Conservation (phyloP, 2,329 filamentous ascomycete genomes). For the Colletotrichum sp. region DNA sequence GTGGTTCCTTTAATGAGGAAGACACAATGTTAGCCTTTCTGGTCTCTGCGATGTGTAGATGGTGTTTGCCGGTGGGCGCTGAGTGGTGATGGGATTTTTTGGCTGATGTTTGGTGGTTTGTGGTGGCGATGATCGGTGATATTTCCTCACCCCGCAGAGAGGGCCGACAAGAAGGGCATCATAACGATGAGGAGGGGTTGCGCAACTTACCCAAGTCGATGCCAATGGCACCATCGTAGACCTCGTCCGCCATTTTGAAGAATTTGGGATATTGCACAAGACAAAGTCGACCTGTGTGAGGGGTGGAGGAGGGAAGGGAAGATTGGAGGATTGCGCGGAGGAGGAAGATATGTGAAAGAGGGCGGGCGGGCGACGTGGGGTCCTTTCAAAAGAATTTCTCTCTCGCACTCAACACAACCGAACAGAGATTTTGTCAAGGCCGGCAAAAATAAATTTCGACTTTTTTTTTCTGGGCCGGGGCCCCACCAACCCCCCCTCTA, state of each 20-base stretch:
- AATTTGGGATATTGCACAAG: slow-evolving; percentile 21
- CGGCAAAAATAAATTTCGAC: slow-evolving; percentile 23
- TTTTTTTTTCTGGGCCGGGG: slow-evolving; percentile 21
- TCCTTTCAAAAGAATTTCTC: slow-evolving; percentile 24
- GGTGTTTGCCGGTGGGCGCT: background rate
- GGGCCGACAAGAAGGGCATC: slow-evolving; percentile 19
- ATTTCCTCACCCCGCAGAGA: background rate
- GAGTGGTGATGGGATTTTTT: background rate
- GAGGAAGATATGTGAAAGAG: slow-evolving; percentile 20
- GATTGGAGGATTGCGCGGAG: slow-evolving; percentile 20
- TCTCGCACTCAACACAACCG: slow-evolving; percentile 11
- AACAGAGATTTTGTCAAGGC: slow-evolving; percentile 20
- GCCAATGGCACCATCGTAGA: slow-evolving; percentile 99
- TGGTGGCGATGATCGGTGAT: slow-evolving; percentile 12
- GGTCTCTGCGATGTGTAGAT: background rate
- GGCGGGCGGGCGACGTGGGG: slow-evolving; percentile 20
- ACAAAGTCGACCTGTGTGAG: slow-evolving; percentile 24
- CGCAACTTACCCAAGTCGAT: slow-evolving; percentile 91
- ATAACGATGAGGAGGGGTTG: background rate
- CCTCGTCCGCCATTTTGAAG: slow-evolving; percentile 89
- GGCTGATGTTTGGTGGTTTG: background rate
- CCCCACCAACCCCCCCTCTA: slow-evolving; percentile 19
- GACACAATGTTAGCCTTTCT: slow-evolving; percentile 22
- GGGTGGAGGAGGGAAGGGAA: slow-evolving; percentile 24
- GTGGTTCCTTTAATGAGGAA: slow-evolving; percentile 76